Conservation (phyloP, 352 stramenopile species). For the Globisporangium ultimum region DNA sequence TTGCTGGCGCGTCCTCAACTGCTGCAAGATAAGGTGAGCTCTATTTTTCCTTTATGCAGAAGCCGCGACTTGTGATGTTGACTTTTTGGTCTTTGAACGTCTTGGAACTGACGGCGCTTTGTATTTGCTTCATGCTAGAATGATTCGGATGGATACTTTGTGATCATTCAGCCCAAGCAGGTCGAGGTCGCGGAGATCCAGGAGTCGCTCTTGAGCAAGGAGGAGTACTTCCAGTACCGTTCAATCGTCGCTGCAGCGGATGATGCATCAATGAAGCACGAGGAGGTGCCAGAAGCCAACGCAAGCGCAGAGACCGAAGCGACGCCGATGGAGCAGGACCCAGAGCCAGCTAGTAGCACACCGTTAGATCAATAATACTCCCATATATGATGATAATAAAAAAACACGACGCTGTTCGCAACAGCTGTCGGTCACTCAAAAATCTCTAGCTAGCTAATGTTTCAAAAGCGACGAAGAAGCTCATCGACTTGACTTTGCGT, state of each 20-base stretch:
- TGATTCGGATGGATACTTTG: constrained; percentile 72
- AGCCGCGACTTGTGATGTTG: too few species aligned
- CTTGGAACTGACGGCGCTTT: background rate
- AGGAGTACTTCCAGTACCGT: constrained; percentile 73
- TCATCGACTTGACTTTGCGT: constrained; percentile 20
- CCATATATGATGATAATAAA: constrained; percentile 12
- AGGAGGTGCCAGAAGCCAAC: background rate
- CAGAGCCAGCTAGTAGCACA: background rate
- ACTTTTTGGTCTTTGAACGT: background rate
- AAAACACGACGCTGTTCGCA: background rate
- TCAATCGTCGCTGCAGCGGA: constrained; percentile 22
- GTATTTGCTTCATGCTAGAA: constrained; percentile 19
- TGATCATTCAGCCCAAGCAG: constrained; percentile 83
- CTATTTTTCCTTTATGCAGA: background rate
- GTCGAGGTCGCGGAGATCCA: constrained; percentile 79
- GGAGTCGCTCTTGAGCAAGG: constrained; percentile 72
- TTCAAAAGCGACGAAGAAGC: background rate
- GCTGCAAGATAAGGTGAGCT: constrained; percentile 42
- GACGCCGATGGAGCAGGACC: constrained; percentile 1
- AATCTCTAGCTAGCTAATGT: constrained; percentile 14
- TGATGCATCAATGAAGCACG: background rate
- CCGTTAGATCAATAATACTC: constrained; percentile 10
- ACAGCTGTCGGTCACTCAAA: constrained; percentile 5
- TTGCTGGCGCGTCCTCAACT: constrained; percentile 52
- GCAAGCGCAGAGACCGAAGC: background rate